A percentile compares a stretch with the other conserved stretches of the same genome.
phyloP scores from a whole-genome alignment of 2,329 filamentous ascomycete genomes.

The Samsoniella hepiali region DNA sequence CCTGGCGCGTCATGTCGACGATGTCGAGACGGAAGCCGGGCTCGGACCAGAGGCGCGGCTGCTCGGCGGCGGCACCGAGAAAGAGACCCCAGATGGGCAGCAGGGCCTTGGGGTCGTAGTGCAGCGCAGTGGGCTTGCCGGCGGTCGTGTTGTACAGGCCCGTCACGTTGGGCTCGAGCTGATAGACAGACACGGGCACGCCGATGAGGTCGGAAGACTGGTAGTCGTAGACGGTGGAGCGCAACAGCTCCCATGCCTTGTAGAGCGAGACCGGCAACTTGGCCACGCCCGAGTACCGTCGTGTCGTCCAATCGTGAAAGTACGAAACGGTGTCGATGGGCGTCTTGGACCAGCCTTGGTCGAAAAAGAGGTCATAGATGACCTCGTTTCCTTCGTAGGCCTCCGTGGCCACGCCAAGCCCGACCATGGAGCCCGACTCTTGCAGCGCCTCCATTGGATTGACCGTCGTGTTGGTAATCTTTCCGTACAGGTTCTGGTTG shows the following conservation, averaged over 20 bases:
- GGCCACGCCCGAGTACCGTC: slow-evolving; percentile 36
- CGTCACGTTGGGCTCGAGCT: not conserved
- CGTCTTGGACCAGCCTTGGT: slow-evolving; percentile 45
- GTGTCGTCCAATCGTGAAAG: slow-evolving; percentile 44
- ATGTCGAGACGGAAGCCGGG: slow-evolving; percentile 7
- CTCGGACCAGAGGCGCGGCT: slow-evolving; percentile 3
- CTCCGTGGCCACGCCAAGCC: slow-evolving; percentile 48
- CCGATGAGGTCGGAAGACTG: not conserved
- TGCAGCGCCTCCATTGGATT: slow-evolving; percentile 43
- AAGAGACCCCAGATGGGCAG: not conserved
- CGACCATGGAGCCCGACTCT: slow-evolving; percentile 41
- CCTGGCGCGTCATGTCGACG: slow-evolving; percentile 12
- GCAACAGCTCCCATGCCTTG: slow-evolving; percentile 10
- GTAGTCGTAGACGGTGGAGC: slow-evolving; percentile 9
- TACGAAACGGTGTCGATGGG: slow-evolving; percentile 44
- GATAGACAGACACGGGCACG: slow-evolving; percentile 7
- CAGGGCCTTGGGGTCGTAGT: slow-evolving; percentile 11
- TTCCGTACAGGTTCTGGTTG: slow-evolving; percentile 48
- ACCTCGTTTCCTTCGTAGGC: slow-evolving; percentile 53
- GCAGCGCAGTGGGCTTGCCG: not conserved
- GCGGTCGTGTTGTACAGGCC: slow-evolving; percentile 1
- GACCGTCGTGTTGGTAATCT: slow-evolving; percentile 46
- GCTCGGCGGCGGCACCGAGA: not conserved
- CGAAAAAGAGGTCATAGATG: slow-evolving; percentile 48
- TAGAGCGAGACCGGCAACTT: not conserved